Percentiles rank a stretch among this genome's conserved stretches.
These are phyloP conservation scores for Penicillium sp. DNA, from an alignment of 2,329 filamentous ascomycete species.

Conservation along the genomic window DNA sequence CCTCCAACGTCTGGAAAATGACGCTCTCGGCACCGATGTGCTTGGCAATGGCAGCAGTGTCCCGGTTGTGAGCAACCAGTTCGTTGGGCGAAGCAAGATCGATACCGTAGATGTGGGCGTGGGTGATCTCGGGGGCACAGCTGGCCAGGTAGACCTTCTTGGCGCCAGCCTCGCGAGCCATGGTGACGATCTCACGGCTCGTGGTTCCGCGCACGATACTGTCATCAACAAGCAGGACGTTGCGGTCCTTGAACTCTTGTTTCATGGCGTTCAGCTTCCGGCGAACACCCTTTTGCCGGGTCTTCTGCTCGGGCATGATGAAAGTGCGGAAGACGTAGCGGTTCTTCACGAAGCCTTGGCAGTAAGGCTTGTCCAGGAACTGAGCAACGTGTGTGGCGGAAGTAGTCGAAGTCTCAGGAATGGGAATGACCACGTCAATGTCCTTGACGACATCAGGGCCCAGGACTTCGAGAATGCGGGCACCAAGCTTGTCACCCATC, in stretches of 20 bases:
- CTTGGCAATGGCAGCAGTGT: slow-evolving; percentile 62
- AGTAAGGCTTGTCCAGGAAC: slow-evolving; percentile 74
- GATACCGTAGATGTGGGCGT: slow-evolving; percentile 86
- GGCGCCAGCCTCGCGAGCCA: slow-evolving; percentile 84
- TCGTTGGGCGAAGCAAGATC: slow-evolving; percentile 73
- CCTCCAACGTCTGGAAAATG: slow-evolving; percentile 75
- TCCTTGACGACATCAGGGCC: slow-evolving; percentile 70
- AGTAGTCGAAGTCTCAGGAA: slow-evolving; percentile 81
- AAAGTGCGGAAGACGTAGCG: slow-evolving; percentile 87
- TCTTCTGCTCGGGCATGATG: slow-evolving; percentile 81
- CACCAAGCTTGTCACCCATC: slow-evolving; percentile 82
- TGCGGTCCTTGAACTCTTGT: slow-evolving; percentile 78
- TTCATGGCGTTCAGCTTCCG: slow-evolving; percentile 87
- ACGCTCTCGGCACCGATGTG: slow-evolving; percentile 76
- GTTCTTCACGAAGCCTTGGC: slow-evolving; percentile 85
- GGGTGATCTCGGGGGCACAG: slow-evolving; percentile 79
- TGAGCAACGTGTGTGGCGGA: slow-evolving; percentile 77
- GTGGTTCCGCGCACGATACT: slow-evolving; percentile 87
- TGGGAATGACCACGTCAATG: slow-evolving; percentile 80
- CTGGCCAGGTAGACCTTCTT: slow-evolving; percentile 80
- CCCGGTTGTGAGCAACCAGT: slow-evolving; percentile 71
- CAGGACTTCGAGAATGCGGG: slow-evolving; percentile 69
- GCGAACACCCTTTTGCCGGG: slow-evolving; percentile 81
- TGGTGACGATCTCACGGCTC: slow-evolving; percentile 74
- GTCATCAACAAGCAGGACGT: slow-evolving; percentile 85